Evolutionary conservation across 495 filamentous ascomycete species (phyloP).

Genomic region (Trichoderma gamsii): DNA sequence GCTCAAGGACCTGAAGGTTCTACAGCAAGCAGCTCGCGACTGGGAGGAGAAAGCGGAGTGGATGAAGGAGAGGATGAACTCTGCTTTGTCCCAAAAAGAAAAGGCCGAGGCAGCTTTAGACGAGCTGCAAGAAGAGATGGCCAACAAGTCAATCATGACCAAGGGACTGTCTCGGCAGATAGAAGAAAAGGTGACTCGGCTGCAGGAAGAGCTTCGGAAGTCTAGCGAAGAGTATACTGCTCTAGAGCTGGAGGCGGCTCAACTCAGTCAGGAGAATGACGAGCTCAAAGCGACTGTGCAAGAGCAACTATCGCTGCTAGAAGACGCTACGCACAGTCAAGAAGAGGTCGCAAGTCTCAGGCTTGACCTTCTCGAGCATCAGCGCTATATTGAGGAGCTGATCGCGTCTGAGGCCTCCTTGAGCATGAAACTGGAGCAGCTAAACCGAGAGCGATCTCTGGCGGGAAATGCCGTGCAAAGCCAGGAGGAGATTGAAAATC

Average conservation of each 20-base stretch:
- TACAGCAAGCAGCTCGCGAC: constrained; percentile 39
- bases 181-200: constrained; percentile 59
- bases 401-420: constrained; percentile 59
- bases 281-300: constrained; percentile 34
- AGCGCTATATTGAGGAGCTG: not conserved
- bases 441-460: constrained; percentile 31
- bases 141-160: constrained; percentile 69
- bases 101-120: constrained; percentile 53
- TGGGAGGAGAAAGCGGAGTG: constrained; percentile 48
- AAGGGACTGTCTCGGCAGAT: constrained; percentile 71
- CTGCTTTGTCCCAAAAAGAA: constrained; percentile 57
- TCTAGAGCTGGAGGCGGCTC: constrained; percentile 37
- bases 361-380: not conserved
- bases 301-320: constrained; percentile 18
- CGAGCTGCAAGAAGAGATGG: constrained; percentile 69
- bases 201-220: constrained; percentile 57
- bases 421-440: constrained; percentile 48
- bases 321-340: not conserved
- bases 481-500: constrained; percentile 39
- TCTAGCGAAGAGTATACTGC: constrained; percentile 53
- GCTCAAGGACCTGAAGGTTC: constrained; percentile 31
- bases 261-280: constrained; percentile 42
- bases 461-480: constrained; percentile 57
- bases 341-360: not conserved
- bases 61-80: constrained; percentile 54